Evolutionary conservation across 2,329 filamentous ascomycete species (phyloP).

Genomic region (Nannizzia gypsea): DNA sequence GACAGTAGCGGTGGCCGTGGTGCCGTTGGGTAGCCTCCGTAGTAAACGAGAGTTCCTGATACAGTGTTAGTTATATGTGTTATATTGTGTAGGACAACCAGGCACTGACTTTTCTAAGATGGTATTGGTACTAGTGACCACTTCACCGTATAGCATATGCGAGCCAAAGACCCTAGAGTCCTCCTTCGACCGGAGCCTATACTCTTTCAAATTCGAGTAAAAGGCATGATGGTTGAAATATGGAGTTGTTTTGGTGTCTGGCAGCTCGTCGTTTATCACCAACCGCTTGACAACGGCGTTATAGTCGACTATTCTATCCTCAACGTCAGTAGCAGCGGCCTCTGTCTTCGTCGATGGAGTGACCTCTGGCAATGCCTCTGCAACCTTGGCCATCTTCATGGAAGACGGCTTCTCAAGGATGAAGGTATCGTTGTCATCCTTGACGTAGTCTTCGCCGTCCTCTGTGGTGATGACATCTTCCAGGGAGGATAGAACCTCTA

Average conservation of each 20-base stretch:
- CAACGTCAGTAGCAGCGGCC: slow-evolving; percentile 20
- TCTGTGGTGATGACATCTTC: slow-evolving; percentile 56
- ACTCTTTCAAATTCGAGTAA: slow-evolving; percentile 58
- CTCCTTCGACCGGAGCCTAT: slow-evolving; percentile 47
- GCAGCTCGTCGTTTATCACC: slow-evolving; percentile 59
- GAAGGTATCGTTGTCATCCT: slow-evolving; percentile 73
- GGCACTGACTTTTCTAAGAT: slow-evolving; percentile 65
- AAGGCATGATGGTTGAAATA: slow-evolving; percentile 76
- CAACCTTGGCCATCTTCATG: slow-evolving; percentile 47
- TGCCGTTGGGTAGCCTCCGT: slow-evolving; percentile 65
- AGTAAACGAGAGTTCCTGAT: slow-evolving; percentile 64
- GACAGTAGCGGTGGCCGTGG: slow-evolving; percentile 74
- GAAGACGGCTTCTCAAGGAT: slow-evolving; percentile 56
- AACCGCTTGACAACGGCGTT: slow-evolving; percentile 60
- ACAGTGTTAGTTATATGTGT: background rate
- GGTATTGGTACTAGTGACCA: slow-evolving; percentile 88
- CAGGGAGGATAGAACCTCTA: slow-evolving; percentile 52
- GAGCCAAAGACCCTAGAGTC: slow-evolving; percentile 59
- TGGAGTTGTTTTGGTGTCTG: slow-evolving; percentile 61
- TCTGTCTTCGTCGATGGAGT: slow-evolving; percentile 23
- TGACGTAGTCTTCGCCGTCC: slow-evolving; percentile 58
- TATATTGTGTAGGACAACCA: too few relatives aligned
- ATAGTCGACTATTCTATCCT: slow-evolving; percentile 61
- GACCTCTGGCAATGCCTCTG: slow-evolving; percentile 39
- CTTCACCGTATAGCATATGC: slow-evolving; percentile 73